A percentile compares a stretch with the other conserved stretches of the same genome.
These are phyloP conservation scores for Pichia sorboxylosa DNA, from an alignment of 1,139 yeast genomes.

Conservation along the genomic window DNA sequence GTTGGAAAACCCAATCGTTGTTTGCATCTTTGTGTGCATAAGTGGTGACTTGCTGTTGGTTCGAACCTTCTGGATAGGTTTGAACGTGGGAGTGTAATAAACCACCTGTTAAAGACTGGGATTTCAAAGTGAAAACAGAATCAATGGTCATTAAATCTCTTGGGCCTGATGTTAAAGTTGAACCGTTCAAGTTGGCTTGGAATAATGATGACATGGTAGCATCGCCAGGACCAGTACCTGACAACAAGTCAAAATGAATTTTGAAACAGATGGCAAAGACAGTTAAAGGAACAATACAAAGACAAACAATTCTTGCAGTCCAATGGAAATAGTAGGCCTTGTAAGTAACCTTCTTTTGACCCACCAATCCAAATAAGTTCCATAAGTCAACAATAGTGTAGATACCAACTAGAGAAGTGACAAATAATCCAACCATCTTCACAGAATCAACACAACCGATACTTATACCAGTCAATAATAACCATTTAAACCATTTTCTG, in stretches of 20 bases:
- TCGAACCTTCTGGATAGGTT: slow-evolving; percentile 87
- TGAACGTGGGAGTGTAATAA: slow-evolving; percentile 91
- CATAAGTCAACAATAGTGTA: slow-evolving; percentile 66
- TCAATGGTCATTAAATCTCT: slow-evolving; percentile 74
- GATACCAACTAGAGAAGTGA: slow-evolving; percentile 64
- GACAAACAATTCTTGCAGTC: slow-evolving; percentile 48
- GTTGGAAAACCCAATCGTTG: slow-evolving; percentile 82
- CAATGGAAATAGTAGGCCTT: slow-evolving; percentile 46
- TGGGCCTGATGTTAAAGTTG: slow-evolving; percentile 77
- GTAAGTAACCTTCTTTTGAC: slow-evolving; percentile 31
- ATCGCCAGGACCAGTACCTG: slow-evolving; percentile 84
- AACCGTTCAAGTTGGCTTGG: slow-evolving; percentile 84
- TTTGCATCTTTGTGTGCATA: slow-evolving; percentile 87
- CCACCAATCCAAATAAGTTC: slow-evolving; percentile 50
- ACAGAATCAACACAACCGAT: slow-evolving; percentile 77
- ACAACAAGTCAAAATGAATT: slow-evolving; percentile 60
- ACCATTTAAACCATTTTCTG: slow-evolving; percentile 92
- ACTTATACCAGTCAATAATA: slow-evolving; percentile 59
- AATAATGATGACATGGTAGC: slow-evolving; percentile 94
- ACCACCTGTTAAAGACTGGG: slow-evolving; percentile 87
- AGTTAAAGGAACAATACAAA: slow-evolving; percentile 49
- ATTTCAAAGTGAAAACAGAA: slow-evolving; percentile 70
- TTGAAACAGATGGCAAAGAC: slow-evolving; percentile 60
- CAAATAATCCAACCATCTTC: slow-evolving; percentile 75
- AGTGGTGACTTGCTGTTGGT: slow-evolving; percentile 93